Percentiles rank a stretch among this genome's conserved stretches.
These are phyloP conservation scores for Macroventuria anomochaeta DNA, from an alignment of 2,329 filamentous ascomycete genomes.

Conservation along the genomic window DNA sequence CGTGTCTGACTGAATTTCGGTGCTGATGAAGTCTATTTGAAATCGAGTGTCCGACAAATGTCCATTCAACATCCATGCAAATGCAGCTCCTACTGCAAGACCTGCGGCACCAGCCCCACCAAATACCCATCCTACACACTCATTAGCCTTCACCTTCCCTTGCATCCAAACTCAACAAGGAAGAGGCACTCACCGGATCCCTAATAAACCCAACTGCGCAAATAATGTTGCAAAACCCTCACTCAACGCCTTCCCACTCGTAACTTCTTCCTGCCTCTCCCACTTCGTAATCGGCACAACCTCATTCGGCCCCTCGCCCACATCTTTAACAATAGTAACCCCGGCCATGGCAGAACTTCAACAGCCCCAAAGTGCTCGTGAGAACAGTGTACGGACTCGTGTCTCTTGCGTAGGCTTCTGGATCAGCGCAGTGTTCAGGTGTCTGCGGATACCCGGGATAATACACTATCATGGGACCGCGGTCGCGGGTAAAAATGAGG, in stretches of 20 bases:
- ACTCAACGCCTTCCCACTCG: not conserved
- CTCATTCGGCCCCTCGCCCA: constrained; percentile 24
- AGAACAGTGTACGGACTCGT: not conserved
- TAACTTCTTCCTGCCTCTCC: not conserved
- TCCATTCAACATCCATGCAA: no score
- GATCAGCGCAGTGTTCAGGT: not conserved
- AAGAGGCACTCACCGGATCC: not conserved
- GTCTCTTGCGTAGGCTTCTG: not conserved
- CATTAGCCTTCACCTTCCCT: constrained; percentile 7
- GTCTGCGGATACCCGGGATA: constrained; percentile 27
- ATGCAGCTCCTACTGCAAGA: not conserved
- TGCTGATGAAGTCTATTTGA: no score
- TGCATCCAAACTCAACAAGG: not conserved
- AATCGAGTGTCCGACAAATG: no score
- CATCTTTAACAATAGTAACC: constrained; percentile 21
- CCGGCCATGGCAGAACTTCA: constrained; percentile 17
- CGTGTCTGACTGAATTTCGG: no score
- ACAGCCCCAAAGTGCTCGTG: not conserved
- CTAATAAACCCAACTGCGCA: not conserved
- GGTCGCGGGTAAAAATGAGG: constrained; percentile 45
- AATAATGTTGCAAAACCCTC: not conserved
- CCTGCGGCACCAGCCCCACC: constrained; percentile 40
- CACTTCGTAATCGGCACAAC: constrained; percentile 19
- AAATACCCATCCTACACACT: constrained; percentile 34
- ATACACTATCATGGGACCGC: constrained; percentile 45